These are phyloP conservation scores for Schrenkiella parvula DNA, from an alignment of 345 rosid species.

Conservation along the genomic window DNA sequence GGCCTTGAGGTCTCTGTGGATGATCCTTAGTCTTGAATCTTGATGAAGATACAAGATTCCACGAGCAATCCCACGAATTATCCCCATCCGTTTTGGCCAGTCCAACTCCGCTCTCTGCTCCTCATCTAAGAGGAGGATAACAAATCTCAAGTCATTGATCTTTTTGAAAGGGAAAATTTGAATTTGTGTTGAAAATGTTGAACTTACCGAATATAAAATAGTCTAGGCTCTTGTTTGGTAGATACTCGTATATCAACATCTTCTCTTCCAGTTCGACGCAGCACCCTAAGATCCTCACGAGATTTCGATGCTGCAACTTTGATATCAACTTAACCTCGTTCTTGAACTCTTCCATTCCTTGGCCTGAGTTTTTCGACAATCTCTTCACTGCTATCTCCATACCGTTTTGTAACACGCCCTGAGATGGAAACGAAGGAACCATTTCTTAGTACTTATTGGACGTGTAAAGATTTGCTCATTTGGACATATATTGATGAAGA, in stretches of 20 bases:
- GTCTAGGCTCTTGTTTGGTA: constrained; percentile 66
- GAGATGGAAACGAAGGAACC: neutral
- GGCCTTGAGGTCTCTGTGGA: constrained; percentile 36
- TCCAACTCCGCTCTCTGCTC: constrained; percentile 32
- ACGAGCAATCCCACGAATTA: constrained; percentile 56
- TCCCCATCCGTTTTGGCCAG: constrained; percentile 53
- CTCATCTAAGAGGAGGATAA: constrained; percentile 32
- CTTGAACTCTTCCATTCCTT: constrained; percentile 32
- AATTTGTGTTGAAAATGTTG: neutral
- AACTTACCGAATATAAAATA: constrained; percentile 45
- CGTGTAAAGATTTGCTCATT: neutral
- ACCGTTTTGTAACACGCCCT: constrained; percentile 23
- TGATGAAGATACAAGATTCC: constrained; percentile 46
- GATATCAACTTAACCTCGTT: constrained; percentile 28
- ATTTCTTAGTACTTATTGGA: neutral
- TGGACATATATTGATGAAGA: neutral
- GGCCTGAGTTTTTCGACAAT: constrained; percentile 17
- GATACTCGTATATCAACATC: constrained; percentile 58
- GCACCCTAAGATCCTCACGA: constrained; percentile 30
- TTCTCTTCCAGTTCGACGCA: constrained; percentile 43
- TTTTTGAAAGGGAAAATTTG: neutral
- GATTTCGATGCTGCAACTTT: constrained; percentile 26
- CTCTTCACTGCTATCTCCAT: constrained; percentile 28
- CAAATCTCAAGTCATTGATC: neutral
- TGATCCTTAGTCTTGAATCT: constrained; percentile 38